These are phyloP conservation scores for Populus ilicifolia DNA, from an alignment of 345 rosid species.

Conservation along the genomic window DNA sequence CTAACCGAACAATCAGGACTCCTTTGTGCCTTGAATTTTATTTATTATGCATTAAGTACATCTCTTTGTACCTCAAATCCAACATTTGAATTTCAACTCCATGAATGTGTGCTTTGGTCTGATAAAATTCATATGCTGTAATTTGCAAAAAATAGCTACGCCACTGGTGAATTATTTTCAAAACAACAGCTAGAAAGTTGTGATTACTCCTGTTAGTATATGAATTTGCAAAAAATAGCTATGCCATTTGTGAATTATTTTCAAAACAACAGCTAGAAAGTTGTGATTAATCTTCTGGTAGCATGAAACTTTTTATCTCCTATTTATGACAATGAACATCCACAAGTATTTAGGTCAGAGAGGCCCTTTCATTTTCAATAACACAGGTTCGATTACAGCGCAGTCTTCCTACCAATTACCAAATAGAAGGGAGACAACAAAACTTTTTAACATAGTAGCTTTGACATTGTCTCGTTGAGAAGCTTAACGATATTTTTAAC, in stretches of 20 bases:
- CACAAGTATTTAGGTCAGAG: not conserved
- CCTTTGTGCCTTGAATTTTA: not conserved
- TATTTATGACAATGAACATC: not conserved
- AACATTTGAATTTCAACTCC: not conserved
- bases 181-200: not conserved
- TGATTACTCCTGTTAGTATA: too few relatives aligned
- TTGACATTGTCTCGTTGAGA: not conserved
- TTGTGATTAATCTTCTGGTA: not conserved
- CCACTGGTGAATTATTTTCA: not conserved
- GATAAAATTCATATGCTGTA: not conserved
- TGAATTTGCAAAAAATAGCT: not conserved
- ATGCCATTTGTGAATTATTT: not conserved
- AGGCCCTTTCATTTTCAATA: not conserved
- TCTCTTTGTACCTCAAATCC: not conserved
- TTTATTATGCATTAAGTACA: not conserved
- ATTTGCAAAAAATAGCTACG: not conserved
- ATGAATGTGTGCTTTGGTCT: not conserved
- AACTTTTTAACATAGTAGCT: not conserved
- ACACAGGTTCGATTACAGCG: not conserved
- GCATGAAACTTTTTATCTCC: not conserved
- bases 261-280: not conserved
- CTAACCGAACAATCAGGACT: not conserved
- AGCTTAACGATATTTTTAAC: not conserved
- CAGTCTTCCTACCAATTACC: not conserved
- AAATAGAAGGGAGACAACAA: not conserved